A percentile compares a stretch with the other conserved stretches of the same genome.
phyloP scores from a whole-genome alignment of 2,329 filamentous ascomycete genomes.

The Aspergillus costaricaensis region DNA sequence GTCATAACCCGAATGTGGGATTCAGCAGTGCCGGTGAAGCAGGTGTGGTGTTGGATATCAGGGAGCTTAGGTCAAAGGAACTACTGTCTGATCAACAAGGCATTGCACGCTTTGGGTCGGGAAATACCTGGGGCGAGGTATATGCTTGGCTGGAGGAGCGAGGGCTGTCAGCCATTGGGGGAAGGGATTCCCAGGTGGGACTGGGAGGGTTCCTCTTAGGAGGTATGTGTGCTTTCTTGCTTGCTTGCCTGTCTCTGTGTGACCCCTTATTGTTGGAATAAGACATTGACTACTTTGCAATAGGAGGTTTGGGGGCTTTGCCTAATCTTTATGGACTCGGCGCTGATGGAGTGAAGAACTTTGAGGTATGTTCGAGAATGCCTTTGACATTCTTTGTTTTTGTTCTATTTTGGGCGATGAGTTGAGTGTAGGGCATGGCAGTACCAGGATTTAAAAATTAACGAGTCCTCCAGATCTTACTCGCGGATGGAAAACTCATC shows the following conservation, averaged over 20 bases:
- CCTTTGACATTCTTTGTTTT: too few relatives aligned
- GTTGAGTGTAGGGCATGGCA: too few relatives aligned
- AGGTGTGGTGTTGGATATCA: not conserved
- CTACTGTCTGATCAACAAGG: not conserved
- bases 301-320: not conserved
- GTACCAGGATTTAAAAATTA: too few relatives aligned
- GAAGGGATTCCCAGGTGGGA: constrained; percentile 1
- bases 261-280: not conserved
- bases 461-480: constrained; percentile 13
- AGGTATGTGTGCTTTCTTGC: not conserved
- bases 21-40: constrained; percentile 3
- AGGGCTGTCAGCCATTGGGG: constrained; percentile 3
- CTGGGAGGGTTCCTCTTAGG: constrained; percentile 1
- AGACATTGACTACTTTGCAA: not conserved
- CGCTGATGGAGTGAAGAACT: not conserved
- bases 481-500: constrained; percentile 12
- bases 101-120: not conserved
- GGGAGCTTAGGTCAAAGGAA: constrained; percentile 1
- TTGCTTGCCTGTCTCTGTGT: too few relatives aligned
- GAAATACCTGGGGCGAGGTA: constrained; percentile 7
- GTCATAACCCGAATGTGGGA: constrained; percentile 2
- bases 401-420: too few relatives aligned
- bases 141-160: constrained; percentile 6
- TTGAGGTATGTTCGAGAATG: not conserved
- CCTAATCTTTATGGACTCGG: not conserved